Evolutionary conservation across 192 early-diverging fungal genomes (phyloP).

Genomic region (Backusella parvicylindrica): DNA sequence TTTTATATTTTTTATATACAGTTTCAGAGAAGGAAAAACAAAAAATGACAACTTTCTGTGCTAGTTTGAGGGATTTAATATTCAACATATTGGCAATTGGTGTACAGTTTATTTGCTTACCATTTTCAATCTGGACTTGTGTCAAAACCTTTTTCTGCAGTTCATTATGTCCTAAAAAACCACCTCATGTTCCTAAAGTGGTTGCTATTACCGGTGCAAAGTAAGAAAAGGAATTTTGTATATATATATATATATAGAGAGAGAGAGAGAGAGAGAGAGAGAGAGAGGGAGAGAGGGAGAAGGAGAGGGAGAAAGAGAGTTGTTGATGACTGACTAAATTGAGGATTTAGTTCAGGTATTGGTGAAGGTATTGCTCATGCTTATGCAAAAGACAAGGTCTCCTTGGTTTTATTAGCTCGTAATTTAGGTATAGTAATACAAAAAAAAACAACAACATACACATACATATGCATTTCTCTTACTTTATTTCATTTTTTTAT

Average conservation of each 20-base stretch:
- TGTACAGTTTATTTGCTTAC: neutral
- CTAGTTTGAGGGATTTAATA: conserved; percentile 6
- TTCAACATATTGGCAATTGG: neutral
- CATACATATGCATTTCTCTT: neutral
- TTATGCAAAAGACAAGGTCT: neutral
- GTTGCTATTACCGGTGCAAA: conserved; percentile 16
- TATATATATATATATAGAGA: too few relatives aligned
- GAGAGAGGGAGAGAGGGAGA: too few relatives aligned
- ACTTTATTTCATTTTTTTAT: neutral
- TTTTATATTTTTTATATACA: too few relatives aligned
- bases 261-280: too few relatives aligned
- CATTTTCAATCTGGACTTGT: neutral
- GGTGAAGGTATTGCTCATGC: conserved; percentile 4
- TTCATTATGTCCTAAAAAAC: neutral
- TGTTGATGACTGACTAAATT: too few relatives aligned
- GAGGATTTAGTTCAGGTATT: conserved; percentile 6
- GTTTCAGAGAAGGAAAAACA: too few relatives aligned
- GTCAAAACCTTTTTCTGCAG: neutral
- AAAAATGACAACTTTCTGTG: neutral
- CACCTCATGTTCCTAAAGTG: neutral
- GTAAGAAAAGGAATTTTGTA: neutral
- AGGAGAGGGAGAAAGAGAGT: too few relatives aligned
- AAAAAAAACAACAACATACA: neutral
- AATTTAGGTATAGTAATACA: conserved; percentile 3
- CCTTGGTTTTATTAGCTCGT: conserved; percentile 10